Conservation (phyloP, 805 yeast species). For the Pichia pseudocactophila region DNA sequence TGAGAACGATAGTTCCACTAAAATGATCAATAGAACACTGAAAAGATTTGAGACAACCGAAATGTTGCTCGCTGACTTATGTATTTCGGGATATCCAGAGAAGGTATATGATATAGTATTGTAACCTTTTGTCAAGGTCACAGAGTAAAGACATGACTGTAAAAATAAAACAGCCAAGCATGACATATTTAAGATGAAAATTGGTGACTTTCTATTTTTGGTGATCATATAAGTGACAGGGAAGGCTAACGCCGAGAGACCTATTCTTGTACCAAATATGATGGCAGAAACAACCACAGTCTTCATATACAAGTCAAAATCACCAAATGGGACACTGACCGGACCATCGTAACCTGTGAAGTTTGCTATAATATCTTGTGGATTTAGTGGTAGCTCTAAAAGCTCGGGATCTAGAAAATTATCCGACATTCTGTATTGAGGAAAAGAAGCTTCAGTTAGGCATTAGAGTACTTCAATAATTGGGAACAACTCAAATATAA, state of each 20-base stretch:
- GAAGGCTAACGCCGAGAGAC: conserved; percentile 42
- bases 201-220: conserved; percentile 50
- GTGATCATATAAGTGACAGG: conserved; percentile 40
- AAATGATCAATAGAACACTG: conserved; percentile 48
- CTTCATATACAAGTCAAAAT: conserved; percentile 32
- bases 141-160: conserved; percentile 52
- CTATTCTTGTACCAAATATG: conserved; percentile 50
- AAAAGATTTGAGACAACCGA: conserved; percentile 57
- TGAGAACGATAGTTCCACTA: conserved; percentile 57
- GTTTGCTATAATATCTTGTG: conserved; percentile 23
- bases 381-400: conserved; percentile 6
- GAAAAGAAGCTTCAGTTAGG: too few relatives aligned
- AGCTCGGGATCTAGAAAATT: neutral
- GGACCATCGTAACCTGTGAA: conserved; percentile 38
- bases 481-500: too few relatives aligned
- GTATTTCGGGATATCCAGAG: conserved; percentile 37
- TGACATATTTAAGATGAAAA: conserved; percentile 63
- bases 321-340: conserved; percentile 30
- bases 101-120: conserved; percentile 38
- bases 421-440: neutral
- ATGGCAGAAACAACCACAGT: conserved; percentile 32
- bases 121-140: conserved; percentile 44
- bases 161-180: conserved; percentile 48
- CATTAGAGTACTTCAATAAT: too few relatives aligned
- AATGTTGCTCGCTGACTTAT: conserved; percentile 32